These are phyloP conservation scores for Vaccinium myrtillus DNA, from an alignment of 148 eudicot genomes.

Conservation along the genomic window DNA sequence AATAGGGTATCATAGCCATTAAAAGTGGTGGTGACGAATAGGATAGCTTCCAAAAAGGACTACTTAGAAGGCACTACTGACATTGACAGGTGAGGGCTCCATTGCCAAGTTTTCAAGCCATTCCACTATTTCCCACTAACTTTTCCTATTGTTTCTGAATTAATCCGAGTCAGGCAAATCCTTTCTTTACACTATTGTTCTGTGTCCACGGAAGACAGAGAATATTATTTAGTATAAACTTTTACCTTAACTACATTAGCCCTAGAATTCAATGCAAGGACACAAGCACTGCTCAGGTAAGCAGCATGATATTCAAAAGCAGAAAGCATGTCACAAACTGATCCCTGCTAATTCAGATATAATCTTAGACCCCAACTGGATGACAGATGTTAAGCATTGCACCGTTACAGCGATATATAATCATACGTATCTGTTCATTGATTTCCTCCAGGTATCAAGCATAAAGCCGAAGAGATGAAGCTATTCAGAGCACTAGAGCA, in stretches of 20 bases:
- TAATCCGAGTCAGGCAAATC: neutral
- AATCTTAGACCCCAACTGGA: neutral
- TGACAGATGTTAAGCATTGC: neutral
- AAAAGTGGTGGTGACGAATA: neutral
- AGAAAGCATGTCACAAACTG: neutral
- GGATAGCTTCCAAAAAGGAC: neutral
- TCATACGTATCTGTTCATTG: neutral
- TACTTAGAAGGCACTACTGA: neutral
- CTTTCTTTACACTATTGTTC: neutral
- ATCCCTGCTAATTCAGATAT: neutral
- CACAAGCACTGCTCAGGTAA: neutral
- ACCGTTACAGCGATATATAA: neutral
- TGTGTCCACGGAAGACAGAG: neutral
- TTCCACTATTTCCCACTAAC: neutral
- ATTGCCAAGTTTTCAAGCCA: neutral
- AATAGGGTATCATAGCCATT: neutral
- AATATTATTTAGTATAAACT: neutral
- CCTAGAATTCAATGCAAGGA: slow-evolving; percentile 6
- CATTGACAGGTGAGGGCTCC: slow-evolving; percentile 1
- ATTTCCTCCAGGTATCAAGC: neutral
- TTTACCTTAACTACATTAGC: neutral
- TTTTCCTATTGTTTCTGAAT: neutral
- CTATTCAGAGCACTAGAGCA: neutral
- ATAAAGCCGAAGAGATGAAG: neutral
- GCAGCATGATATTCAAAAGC: neutral